A percentile compares a stretch with the other conserved stretches of the same genome.
Evolutionary conservation across 2,329 filamentous ascomycete species (phyloP).

Genomic region (Pseudogymnoascus destructans): DNA sequence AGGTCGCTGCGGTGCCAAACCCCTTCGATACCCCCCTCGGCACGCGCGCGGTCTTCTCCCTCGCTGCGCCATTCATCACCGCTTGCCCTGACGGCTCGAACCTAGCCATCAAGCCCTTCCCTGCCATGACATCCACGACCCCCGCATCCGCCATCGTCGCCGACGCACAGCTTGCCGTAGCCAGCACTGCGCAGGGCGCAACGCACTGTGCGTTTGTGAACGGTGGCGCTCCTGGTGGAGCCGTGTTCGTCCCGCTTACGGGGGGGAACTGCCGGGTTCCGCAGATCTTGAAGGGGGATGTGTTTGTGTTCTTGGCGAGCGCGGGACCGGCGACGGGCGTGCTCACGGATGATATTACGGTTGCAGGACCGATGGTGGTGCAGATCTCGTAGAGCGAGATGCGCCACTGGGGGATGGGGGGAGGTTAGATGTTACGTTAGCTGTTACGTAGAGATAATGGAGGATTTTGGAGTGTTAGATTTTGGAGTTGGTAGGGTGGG

Average conservation of each 20-base stretch:
- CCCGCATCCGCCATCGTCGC: constrained; percentile 23
- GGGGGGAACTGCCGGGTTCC: constrained; percentile 47
- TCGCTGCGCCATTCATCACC: constrained; percentile 59
- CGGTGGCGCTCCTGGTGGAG: constrained; percentile 42
- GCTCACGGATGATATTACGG: constrained; percentile 48
- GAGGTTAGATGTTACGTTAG: not conserved
- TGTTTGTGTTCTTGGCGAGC: constrained; percentile 54
- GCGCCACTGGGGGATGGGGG: not conserved
- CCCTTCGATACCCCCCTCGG: constrained; percentile 59
- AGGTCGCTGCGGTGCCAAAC: constrained; percentile 47
- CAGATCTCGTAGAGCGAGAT: constrained; percentile 31
- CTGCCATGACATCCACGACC: constrained; percentile 39
- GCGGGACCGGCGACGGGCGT: constrained; percentile 35
- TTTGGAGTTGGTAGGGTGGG: not conserved
- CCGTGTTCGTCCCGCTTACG: constrained; percentile 45
- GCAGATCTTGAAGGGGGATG: constrained; percentile 46
- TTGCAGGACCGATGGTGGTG: constrained; percentile 52
- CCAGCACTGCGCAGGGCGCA: constrained; percentile 37
- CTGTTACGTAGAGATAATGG: not conserved
- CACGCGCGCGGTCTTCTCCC: constrained; percentile 56
- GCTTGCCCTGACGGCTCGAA: constrained; percentile 55
- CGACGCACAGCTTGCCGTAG: constrained; percentile 28
- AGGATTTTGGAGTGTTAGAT: not conserved
- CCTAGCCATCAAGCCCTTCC: constrained; percentile 51
- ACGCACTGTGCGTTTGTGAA: constrained; percentile 56